Percentiles rank a stretch among this genome's conserved stretches.
phyloP scores from a whole-genome alignment of 1,284 basidiomycete genomes.

The Hymenochaete sp. region DNA sequence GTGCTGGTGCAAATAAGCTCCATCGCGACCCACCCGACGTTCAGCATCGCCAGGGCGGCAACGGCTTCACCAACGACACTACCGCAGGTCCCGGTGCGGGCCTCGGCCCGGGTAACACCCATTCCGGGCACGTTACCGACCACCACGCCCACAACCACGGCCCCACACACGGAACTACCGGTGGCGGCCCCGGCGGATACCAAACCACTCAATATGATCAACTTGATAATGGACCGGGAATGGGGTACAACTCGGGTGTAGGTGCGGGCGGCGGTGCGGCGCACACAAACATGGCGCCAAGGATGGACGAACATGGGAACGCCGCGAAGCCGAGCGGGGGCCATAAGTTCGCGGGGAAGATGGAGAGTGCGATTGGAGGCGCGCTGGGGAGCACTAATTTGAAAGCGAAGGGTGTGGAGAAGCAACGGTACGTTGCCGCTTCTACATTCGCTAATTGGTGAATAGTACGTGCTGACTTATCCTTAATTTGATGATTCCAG shows the following conservation, averaged over 20 bases:
- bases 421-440: constrained; percentile 35
- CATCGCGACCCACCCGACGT: too few relatives aligned
- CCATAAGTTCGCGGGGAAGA: constrained; percentile 34
- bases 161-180: not conserved
- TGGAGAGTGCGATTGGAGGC: constrained; percentile 40
- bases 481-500: constrained; percentile 19
- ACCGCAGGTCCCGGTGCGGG: not conserved
- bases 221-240: not conserved
- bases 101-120: not conserved
- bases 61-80: not conserved
- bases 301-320: constrained; percentile 10
- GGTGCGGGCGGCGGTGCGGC: constrained; percentile 6
- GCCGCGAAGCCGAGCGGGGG: constrained; percentile 15
- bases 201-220: not conserved
- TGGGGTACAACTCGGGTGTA: not conserved
- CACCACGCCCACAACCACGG: not conserved
- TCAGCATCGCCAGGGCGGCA: too few relatives aligned
- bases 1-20: too few relatives aligned
- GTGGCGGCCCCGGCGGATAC: not conserved
- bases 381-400: constrained; percentile 40
- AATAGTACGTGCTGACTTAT: not conserved
- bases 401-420: constrained; percentile 43
- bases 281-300: constrained; percentile 8
- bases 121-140: not conserved
- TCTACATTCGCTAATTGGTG: not conserved